Evolutionary conservation across 441 rosid species (phyloP).

Genomic region (Biscutella auriculata): DNA sequence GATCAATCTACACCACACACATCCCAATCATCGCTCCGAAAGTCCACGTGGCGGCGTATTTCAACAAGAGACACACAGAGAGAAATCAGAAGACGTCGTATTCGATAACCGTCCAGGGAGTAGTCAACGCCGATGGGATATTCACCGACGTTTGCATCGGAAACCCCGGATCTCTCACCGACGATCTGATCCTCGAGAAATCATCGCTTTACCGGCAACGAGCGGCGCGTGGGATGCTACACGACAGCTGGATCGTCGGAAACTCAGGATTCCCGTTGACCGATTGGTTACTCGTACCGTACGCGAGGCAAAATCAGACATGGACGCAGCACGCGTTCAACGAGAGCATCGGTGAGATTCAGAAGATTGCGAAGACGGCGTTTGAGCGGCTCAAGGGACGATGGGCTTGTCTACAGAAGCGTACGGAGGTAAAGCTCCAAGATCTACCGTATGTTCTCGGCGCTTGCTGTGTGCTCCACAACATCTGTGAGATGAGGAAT

Average conservation of each 20-base stretch:
- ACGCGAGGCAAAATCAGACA: conserved; percentile 53
- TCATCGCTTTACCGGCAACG: conserved; percentile 55
- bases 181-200: conserved; percentile 58
- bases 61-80: conserved; percentile 71
- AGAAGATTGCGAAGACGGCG: conserved; percentile 35
- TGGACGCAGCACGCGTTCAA: conserved; percentile 80
- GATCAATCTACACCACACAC: conserved; percentile 76
- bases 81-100: conserved; percentile 77
- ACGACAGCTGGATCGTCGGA: conserved; percentile 63
- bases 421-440: conserved; percentile 69
- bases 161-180: conserved; percentile 76
- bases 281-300: conserved; percentile 76
- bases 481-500: conserved; percentile 60
- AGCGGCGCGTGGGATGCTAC: conserved; percentile 48
- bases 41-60: conserved; percentile 49
- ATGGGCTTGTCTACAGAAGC: conserved; percentile 70
- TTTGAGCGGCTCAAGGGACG: conserved; percentile 53
- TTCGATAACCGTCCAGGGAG: conserved; percentile 78
- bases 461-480: conserved; percentile 78
- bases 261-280: conserved; percentile 49
- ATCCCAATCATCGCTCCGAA: conserved; percentile 74
- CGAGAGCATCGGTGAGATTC: conserved; percentile 41
- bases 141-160: conserved; percentile 80
- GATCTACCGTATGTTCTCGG: conserved; percentile 74
- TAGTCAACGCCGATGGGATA: conserved; percentile 51